Evolutionary conservation across 106 monocot species (phyloP).

Genomic region (Agapanthus africanus): DNA sequence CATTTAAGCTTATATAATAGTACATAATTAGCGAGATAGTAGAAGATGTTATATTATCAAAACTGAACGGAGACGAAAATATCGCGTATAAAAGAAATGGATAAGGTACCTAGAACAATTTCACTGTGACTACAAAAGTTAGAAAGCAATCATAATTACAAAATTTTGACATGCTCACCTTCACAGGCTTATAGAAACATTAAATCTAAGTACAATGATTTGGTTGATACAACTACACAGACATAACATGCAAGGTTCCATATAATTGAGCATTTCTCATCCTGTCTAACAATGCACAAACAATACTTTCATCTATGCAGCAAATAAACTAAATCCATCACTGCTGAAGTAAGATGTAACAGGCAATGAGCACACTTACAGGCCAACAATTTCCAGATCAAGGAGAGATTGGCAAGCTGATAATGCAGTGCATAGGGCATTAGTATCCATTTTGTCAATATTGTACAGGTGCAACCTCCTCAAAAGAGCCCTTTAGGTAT

Average conservation of each 20-base stretch:
- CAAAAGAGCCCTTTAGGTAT: constrained; percentile 46
- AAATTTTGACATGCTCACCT: neutral
- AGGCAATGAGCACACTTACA: constrained; percentile 41
- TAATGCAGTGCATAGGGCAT: constrained; percentile 43
- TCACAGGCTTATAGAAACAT: neutral
- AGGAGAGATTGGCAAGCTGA: constrained; percentile 45
- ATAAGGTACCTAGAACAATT: neutral
- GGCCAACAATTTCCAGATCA: constrained; percentile 62
- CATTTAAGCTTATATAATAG: neutral
- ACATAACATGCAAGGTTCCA: neutral
- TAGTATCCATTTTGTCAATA: constrained; percentile 55
- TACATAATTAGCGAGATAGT: neutral
- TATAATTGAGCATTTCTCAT: neutral
- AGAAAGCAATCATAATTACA: neutral
- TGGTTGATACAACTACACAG: neutral
- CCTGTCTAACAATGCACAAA: neutral
- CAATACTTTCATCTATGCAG: neutral
- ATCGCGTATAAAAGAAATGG: neutral
- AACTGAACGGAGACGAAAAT: neutral
- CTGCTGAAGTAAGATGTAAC: neutral
- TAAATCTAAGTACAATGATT: neutral
- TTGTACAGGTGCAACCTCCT: constrained; percentile 64
- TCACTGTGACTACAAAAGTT: no score
- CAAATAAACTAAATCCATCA: neutral
- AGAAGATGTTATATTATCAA: neutral